Conservation (phyloP, 1,284 basidiomycete genomes). For the Sporisorium sorghi region DNA sequence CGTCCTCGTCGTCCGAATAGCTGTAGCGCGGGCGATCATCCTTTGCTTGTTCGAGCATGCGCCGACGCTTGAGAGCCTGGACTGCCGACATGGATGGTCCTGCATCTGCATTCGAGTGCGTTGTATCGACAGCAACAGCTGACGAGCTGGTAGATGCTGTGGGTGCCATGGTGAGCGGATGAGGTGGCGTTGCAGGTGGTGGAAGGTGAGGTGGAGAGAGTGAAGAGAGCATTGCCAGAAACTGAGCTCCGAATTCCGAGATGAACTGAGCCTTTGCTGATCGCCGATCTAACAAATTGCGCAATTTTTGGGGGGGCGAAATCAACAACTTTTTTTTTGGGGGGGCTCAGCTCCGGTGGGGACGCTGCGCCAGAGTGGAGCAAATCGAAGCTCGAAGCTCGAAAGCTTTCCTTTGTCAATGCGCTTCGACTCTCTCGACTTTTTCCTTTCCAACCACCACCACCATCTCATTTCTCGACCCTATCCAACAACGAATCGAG, state of each 20-base stretch:
- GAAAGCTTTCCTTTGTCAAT: too few relatives aligned
- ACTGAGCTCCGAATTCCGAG: slow-evolving; percentile 21
- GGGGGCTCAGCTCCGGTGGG: too few relatives aligned
- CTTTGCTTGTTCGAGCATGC: slow-evolving; percentile 32
- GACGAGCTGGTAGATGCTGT: slow-evolving; percentile 21
- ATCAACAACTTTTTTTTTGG: too few relatives aligned
- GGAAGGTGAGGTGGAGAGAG: slow-evolving; percentile 1
- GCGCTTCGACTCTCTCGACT: too few relatives aligned
- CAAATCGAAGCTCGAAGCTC: too few relatives aligned
- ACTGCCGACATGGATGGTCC: slow-evolving; percentile 36
- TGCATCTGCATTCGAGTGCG: neutral
- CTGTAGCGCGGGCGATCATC: slow-evolving; percentile 51
- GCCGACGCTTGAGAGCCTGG: slow-evolving; percentile 45
- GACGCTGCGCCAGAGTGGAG: too few relatives aligned
- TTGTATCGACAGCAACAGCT: neutral
- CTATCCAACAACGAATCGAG: too few relatives aligned
- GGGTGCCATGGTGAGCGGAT: slow-evolving; percentile 17
- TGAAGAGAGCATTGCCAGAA: neutral
- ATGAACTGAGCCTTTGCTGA: slow-evolving; percentile 4
- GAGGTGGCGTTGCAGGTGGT: neutral
- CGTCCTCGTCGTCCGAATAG: slow-evolving; percentile 65
- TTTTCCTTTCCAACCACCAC: too few relatives aligned
- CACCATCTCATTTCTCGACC: too few relatives aligned
- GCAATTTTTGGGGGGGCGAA: too few relatives aligned
- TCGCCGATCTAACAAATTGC: neutral